A percentile compares a stretch with the other conserved stretches of the same genome.
Evolutionary conservation across 768 basidiomycete genomes (phyloP).

Genomic region (Mycena belliarum): DNA sequence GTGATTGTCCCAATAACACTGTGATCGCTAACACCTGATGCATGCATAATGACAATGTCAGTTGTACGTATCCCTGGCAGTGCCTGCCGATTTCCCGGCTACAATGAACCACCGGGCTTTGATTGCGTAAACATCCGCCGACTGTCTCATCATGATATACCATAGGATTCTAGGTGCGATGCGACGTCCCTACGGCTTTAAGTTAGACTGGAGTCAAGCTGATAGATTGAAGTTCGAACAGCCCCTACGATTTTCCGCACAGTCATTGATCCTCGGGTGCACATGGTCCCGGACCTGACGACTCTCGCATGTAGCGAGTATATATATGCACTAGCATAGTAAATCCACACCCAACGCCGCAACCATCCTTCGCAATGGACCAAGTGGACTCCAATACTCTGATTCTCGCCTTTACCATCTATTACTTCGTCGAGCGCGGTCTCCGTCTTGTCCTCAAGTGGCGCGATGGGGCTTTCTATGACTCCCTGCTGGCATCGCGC

Average conservation of each 20-base stretch:
- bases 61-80: too few species aligned
- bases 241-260: background rate
- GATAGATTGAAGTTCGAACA: constrained; percentile 6
- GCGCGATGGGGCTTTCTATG: constrained; percentile 6
- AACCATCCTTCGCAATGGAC: constrained; percentile 5
- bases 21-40: too few species aligned
- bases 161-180: background rate
- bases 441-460: constrained; percentile 8
- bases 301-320: constrained; percentile 1
- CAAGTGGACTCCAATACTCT: constrained; percentile 18
- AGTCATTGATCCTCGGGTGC: constrained; percentile 11
- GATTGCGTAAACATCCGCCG: background rate
- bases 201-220: background rate
- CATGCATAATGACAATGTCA: too few species aligned
- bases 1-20: too few species aligned
- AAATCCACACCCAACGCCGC: background rate
- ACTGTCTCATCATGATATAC: background rate
- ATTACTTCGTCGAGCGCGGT: constrained; percentile 23
- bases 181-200: background rate
- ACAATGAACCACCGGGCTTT: background rate
- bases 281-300: constrained; percentile 2
- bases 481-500: constrained; percentile 14
- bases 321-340: constrained; percentile 19
- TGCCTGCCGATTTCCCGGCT: background rate
- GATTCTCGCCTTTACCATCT: constrained; percentile 20